Percentiles rank a stretch among this genome's conserved stretches.
Evolutionary conservation across 441 rosid genomes (phyloP).

Genomic region (Erodium moschatum): DNA sequence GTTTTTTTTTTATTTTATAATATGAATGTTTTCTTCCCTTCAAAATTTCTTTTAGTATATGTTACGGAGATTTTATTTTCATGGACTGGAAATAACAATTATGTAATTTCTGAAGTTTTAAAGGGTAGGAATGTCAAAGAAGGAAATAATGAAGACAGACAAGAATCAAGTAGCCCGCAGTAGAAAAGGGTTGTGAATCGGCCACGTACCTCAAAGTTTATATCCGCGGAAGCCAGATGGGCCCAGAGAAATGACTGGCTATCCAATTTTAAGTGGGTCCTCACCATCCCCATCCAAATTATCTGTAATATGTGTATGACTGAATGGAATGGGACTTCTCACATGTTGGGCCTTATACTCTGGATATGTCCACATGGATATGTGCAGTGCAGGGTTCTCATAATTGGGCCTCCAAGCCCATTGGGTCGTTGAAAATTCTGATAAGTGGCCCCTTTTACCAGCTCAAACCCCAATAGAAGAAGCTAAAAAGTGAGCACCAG

Average conservation of each 20-base stretch:
- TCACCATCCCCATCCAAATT: not conserved
- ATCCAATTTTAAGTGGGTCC: not conserved
- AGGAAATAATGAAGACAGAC: not conserved
- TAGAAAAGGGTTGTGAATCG: not conserved
- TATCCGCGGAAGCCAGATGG: not conserved
- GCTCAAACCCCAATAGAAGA: not conserved
- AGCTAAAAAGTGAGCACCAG: not conserved
- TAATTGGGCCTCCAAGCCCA: not conserved
- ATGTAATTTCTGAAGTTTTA: not conserved
- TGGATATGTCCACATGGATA: not conserved
- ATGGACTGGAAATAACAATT: not conserved
- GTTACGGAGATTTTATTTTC: not conserved
- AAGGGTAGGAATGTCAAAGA: not conserved
- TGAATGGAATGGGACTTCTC: too few species aligned
- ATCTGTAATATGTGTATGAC: not conserved
- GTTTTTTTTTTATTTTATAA: too few species aligned
- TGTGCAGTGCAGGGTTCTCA: not conserved
- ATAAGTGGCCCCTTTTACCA: not conserved
- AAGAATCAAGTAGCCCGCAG: not conserved
- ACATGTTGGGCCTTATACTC: not conserved
- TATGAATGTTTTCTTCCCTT: too few species aligned
- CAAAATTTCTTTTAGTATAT: too few species aligned
- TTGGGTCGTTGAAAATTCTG: not conserved
- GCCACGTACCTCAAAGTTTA: slow-evolving; percentile 2
- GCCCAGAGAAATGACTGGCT: not conserved